Evolutionary conservation across 2,329 filamentous ascomycete species (phyloP), one percentile per base, ranked within the genome.

Genomic region (Purpureocillium takamizusanense): DNA sequence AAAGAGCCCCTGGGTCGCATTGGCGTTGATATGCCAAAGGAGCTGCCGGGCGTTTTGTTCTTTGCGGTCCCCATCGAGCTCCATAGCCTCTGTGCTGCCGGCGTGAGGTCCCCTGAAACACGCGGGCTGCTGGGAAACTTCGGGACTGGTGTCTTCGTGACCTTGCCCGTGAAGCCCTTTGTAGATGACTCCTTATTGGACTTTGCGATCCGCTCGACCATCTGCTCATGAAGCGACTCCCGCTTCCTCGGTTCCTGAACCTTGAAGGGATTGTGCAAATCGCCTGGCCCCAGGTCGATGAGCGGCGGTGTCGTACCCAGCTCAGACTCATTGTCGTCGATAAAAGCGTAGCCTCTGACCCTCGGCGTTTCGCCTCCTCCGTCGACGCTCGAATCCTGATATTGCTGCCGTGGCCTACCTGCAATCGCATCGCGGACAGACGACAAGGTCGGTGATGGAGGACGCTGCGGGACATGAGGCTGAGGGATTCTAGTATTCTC

Each of bases 321-420:
- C 7, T 58, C 51, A 2, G 53, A 49, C 13, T 66, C 64, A 13
- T 70, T 70, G 1, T 76, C 74, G 49, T 95, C 88, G 28, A 98
- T 89, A 60, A 95, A 97, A 0, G 87, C 77, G 57, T 95, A 98
- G 1, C 92, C 92, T 46, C 94, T 94, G 1, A 97, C 86, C 2
- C 86, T 75, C 1, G 90, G 92, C 0, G 90, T 97, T 59, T 94
- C 88, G 41, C 72, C 74, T 13, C 81, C 83, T 1, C 69, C 69
- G 0, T 51, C 49, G 3, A 70, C 70, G 6, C 52, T 65, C 0
- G 76, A 76, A 47, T 86, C 80, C 11, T 77, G 76, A 17, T 81
- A 75, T 8, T 70, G 73, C 2, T 70, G 65, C 8, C 77, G 74
- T 4, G 82, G 77, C 7, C 70, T 76, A 9, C 88, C 86, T 1